A percentile compares a stretch with the other conserved stretches of the same genome.
Evolutionary conservation across 176 grass and related monocot genomes (phyloP).

Genomic region (Leersia perrieri): DNA sequence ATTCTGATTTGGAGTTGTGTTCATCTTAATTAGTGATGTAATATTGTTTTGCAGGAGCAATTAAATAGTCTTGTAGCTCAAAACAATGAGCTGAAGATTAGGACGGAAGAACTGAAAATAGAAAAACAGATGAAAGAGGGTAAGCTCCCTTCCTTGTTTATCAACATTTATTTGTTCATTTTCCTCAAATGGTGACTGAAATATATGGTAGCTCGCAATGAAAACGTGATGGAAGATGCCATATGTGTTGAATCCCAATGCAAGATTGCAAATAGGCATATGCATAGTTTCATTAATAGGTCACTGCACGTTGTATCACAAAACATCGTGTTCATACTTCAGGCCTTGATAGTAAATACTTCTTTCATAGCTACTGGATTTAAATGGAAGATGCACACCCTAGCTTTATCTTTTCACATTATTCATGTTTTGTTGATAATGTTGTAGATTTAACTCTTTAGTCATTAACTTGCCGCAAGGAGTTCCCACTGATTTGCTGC

Average conservation of each 20-base stretch:
- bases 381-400: neutral
- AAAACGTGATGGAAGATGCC: neutral
- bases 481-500: neutral
- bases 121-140: constrained; percentile 63
- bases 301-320: neutral
- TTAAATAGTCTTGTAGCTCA: constrained; percentile 38
- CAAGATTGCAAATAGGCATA: neutral
- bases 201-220: neutral
- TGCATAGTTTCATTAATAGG: neutral
- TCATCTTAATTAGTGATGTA: neutral
- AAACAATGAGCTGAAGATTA: constrained; percentile 82
- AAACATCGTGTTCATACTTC: constrained; percentile 7
- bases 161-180: neutral
- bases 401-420: neutral
- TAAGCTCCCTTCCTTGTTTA: constrained; percentile 38
- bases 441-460: neutral
- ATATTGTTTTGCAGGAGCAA: constrained; percentile 47
- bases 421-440: neutral
- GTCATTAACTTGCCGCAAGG: neutral
- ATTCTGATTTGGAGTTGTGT: neutral
- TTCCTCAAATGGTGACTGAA: neutral
- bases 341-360: neutral
- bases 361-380: constrained; percentile 1
- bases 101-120: constrained; percentile 59
- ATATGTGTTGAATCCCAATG: neutral